Conservation (phyloP, 164 flowering plant genomes). For the Nelumbo lutea region DNA sequence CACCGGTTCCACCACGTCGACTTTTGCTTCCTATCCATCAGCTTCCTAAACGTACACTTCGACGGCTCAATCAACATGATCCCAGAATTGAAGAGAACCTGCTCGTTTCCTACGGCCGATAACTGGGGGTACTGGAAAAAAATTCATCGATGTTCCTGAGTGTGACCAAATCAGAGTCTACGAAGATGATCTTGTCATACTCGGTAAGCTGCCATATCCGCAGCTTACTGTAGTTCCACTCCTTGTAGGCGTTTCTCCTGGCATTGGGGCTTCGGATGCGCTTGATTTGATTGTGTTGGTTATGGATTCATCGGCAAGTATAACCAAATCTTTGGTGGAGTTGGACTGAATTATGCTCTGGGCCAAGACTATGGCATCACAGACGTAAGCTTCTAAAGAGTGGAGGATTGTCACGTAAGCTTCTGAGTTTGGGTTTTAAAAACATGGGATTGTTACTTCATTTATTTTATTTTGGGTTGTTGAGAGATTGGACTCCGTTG, state of each 20-base stretch:
- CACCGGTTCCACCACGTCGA: slow-evolving; percentile 88
- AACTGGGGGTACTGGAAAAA: slow-evolving; percentile 59
- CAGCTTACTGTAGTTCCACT: not conserved
- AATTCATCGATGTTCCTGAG: slow-evolving; percentile 50
- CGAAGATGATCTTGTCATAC: slow-evolving; percentile 66
- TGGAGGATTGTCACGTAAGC: too few species aligned
- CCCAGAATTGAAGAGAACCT: slow-evolving; percentile 61
- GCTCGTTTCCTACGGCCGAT: slow-evolving; percentile 48
- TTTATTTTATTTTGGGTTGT: too few species aligned
- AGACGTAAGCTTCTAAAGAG: slow-evolving; percentile 54
- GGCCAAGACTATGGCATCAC: slow-evolving; percentile 8
- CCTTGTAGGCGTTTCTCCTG: not conserved
- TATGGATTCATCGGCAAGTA: slow-evolving; percentile 62
- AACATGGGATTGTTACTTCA: too few species aligned
- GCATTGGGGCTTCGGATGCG: slow-evolving; percentile 56
- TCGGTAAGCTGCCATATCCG: slow-evolving; percentile 73
- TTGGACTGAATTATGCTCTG: too few species aligned
- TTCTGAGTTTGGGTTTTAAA: too few species aligned
- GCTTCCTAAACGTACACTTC: slow-evolving; percentile 39
- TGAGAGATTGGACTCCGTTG: too few species aligned
- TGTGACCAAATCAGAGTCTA: slow-evolving; percentile 66
- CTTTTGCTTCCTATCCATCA: slow-evolving; percentile 34
- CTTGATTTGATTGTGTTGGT: slow-evolving; percentile 25
- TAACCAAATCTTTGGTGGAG: slow-evolving; percentile 39
- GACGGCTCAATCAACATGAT: slow-evolving; percentile 79